These are phyloP conservation scores for Mycena epipterygia DNA, from an alignment of 768 basidiomycete genomes.

Conservation along the genomic window DNA sequence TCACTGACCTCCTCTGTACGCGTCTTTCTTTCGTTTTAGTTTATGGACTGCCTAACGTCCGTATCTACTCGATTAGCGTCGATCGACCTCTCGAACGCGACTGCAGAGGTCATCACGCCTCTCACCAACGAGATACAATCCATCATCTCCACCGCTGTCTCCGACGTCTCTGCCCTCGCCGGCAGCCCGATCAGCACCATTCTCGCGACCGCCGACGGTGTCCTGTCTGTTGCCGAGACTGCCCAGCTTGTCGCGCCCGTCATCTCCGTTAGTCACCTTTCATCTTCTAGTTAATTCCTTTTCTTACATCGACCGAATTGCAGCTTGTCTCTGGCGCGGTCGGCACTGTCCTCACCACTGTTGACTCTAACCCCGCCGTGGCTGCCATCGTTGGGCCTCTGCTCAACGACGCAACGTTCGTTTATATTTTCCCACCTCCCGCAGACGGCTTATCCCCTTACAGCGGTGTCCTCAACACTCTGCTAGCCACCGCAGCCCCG, in stretches of 20 bases:
- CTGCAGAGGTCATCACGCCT: constrained; percentile 19
- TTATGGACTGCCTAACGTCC: no score
- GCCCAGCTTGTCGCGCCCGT: constrained; percentile 27
- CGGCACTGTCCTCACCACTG: constrained; percentile 20
- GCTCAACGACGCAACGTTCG: constrained; percentile 20
- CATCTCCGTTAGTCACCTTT: constrained; percentile 7
- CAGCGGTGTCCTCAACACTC: constrained; percentile 6
- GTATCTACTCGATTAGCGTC: not conserved
- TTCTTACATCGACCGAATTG: not conserved
- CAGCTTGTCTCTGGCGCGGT: constrained; percentile 25
- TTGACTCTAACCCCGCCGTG: not conserved
- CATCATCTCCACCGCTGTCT: constrained; percentile 9
- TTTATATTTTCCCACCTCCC: not conserved
- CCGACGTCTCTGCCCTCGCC: constrained; percentile 23
- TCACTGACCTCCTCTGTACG: constrained; percentile 27
- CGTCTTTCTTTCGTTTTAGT: not conserved
- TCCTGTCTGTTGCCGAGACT: constrained; percentile 15
- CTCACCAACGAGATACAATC: constrained; percentile 10
- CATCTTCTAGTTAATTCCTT: not conserved
- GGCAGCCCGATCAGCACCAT: constrained; percentile 20
- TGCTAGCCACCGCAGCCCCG: constrained; percentile 21
- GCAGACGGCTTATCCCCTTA: not conserved
- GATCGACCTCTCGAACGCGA: constrained; percentile 23
- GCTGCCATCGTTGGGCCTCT: constrained; percentile 19
- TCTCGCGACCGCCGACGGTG: constrained; percentile 31